Evolutionary conservation across 2,329 filamentous ascomycete genomes (phyloP).

Genomic region (Epichloe amarillans): DNA sequence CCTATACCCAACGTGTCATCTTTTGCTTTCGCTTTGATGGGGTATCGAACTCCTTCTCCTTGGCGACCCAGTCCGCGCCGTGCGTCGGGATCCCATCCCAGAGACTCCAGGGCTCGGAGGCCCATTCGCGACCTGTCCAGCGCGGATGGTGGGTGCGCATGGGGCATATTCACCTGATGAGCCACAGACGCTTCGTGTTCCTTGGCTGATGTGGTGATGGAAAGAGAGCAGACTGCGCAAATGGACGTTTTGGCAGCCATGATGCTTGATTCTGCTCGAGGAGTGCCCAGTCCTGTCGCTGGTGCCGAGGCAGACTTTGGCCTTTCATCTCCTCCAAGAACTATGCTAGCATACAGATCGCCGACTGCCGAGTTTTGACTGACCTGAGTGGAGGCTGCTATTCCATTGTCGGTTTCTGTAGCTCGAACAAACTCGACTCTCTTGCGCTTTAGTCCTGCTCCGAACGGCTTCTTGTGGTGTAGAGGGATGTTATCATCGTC

Average conservation of each 20-base stretch:
- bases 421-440: constrained; percentile 45
- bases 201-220: constrained; percentile 17
- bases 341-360: constrained; percentile 54
- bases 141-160: constrained; percentile 60
- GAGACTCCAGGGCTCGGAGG: constrained; percentile 47
- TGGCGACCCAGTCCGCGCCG: constrained; percentile 56
- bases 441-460: constrained; percentile 40
- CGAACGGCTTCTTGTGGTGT: constrained; percentile 40
- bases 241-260: constrained; percentile 6
- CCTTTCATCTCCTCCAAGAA: constrained; percentile 35
- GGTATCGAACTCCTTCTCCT: constrained; percentile 61
- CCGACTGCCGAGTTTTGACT: constrained; percentile 24
- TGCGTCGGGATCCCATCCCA: constrained; percentile 65
- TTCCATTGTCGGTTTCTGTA: constrained; percentile 23
- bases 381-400: constrained; percentile 12
- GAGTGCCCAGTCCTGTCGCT: constrained; percentile 7
- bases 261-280: background rate
- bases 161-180: constrained; percentile 56
- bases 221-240: constrained; percentile 25
- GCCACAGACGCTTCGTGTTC: constrained; percentile 50
- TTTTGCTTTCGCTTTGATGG: constrained; percentile 61
- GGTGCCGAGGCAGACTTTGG: constrained; percentile 7
- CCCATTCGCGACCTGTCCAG: constrained; percentile 60
- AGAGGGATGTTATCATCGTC: constrained; percentile 36
- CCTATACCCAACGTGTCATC: constrained; percentile 65